Evolutionary conservation across 2,329 filamentous ascomycete species (phyloP), one percentile per base, ranked within the genome.

Genomic region (Clarireedia sp.): DNA sequence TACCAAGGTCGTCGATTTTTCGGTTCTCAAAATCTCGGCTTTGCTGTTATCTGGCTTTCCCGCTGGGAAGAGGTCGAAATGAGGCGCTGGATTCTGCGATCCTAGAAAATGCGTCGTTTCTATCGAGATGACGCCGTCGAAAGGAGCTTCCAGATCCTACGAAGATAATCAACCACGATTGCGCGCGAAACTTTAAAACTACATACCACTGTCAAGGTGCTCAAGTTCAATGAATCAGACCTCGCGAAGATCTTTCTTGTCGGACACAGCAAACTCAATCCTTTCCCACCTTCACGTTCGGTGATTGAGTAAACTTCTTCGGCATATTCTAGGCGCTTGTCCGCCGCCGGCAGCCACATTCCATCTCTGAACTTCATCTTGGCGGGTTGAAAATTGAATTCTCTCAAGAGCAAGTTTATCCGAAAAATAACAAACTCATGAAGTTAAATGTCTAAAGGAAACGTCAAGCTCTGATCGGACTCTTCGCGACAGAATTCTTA

Each of bases 291-390:
- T 48, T 74, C 68, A 17, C 56, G 51, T 44, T 64, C 57, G 4
- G 72, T 75, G 51, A 78, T 71, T 8, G 75, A 74, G 64, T 82
- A 78, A 16, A 86, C 73, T 58, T 86, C 82, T 68, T 86, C 83
- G 36, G 83, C 84, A 62, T 86, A 86, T 64, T 85, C 80, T 24
- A 83, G 75, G 49, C 75, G 73, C 66, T 83, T 76, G 58, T 77
- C 79, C 68, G 82, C 78, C 55, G 78, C 81, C 43, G 78, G 75
- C 48, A 86, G 72, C 84, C 84, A 87, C 83, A 86, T 83, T 71
- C 79, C 79, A 77, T 83, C 79, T 60, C 79, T 78, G 63, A 83
- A 82, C 71, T 80, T 82, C 80, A 82, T 82, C 52, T 53, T 66
- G 19, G 36, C 9, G 9, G n/a, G 6, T 14, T 21, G 12, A 5